A percentile compares a stretch with the other conserved stretches of the same genome.
These are phyloP conservation scores for Neonothopanus nambi DNA, from an alignment of 1,284 basidiomycete genomes.

Conservation along the genomic window DNA sequence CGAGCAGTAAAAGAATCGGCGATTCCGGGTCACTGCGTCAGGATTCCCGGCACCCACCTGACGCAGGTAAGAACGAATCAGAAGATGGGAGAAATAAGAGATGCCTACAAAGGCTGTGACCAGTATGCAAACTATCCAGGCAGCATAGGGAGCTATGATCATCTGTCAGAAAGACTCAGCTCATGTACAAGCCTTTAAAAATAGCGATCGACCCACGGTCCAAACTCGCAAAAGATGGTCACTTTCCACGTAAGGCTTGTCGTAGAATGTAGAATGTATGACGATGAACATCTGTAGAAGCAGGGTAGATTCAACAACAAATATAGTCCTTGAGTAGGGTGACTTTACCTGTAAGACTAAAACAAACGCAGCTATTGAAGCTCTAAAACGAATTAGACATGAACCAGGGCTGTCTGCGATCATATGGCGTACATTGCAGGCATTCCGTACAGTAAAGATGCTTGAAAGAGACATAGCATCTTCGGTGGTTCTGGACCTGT, in stretches of 20 bases:
- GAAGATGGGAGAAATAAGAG: neutral
- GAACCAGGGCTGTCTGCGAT: constrained; percentile 7
- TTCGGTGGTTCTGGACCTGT: constrained; percentile 45
- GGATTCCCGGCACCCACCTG: constrained; percentile 41
- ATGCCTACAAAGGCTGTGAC: constrained; percentile 40
- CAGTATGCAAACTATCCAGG: constrained; percentile 37
- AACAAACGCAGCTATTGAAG: constrained; percentile 41
- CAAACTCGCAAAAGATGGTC: constrained; percentile 36
- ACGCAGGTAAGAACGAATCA: neutral
- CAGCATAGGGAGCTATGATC: constrained; percentile 40
- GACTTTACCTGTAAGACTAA: constrained; percentile 42
- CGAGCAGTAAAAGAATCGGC: constrained; percentile 53
- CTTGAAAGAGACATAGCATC: constrained; percentile 45
- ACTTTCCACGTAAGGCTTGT: constrained; percentile 29
- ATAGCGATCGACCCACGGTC: constrained; percentile 30
- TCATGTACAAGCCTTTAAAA: neutral
- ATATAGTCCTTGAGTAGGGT: no score
- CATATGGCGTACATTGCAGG: constrained; percentile 40
- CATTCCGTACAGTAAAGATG: constrained; percentile 47
- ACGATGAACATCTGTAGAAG: constrained; percentile 42
- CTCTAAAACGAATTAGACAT: constrained; percentile 25
- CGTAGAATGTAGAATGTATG: constrained; percentile 37
- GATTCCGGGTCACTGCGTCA: constrained; percentile 38
- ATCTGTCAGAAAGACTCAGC: constrained; percentile 30
- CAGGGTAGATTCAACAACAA: no score